These are phyloP conservation scores for Serendipita sp. DNA, from an alignment of 768 basidiomycete species.

Conservation along the genomic window DNA sequence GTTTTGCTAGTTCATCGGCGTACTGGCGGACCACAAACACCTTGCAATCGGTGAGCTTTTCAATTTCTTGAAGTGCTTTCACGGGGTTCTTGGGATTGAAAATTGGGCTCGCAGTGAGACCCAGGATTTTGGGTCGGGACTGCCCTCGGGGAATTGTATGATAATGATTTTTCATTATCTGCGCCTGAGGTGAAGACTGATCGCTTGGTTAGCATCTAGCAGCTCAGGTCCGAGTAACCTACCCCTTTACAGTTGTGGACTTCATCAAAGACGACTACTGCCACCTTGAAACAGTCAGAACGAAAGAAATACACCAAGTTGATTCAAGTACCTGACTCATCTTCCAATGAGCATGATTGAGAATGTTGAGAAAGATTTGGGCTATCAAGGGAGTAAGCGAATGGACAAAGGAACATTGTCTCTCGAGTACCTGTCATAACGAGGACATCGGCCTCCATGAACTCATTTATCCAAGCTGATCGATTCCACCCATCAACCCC, in stretches of 20 bases:
- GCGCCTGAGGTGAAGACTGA: slow-evolving; percentile 40
- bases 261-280: slow-evolving; percentile 41
- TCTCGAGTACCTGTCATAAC: slow-evolving; percentile 59
- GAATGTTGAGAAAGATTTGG: slow-evolving; percentile 63
- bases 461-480: slow-evolving; percentile 44
- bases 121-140: slow-evolving; percentile 66
- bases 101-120: slow-evolving; percentile 84
- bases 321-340: slow-evolving; percentile 35
- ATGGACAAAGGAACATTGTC: background rate
- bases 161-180: slow-evolving; percentile 43
- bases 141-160: slow-evolving; percentile 24
- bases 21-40: slow-evolving; percentile 62
- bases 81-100: slow-evolving; percentile 61
- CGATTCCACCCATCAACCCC: slow-evolving; percentile 59
- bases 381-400: slow-evolving; percentile 26
- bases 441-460: slow-evolving; percentile 52
- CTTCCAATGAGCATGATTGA: slow-evolving; percentile 70
- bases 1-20: slow-evolving; percentile 41
- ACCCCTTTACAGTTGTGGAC: slow-evolving; percentile 17
- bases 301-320: background rate
- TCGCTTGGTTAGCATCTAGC: slow-evolving; percentile 30
- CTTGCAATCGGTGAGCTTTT: slow-evolving; percentile 56
- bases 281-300: slow-evolving; percentile 25
- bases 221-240: background rate
- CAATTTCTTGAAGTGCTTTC: slow-evolving; percentile 45